Conservation (phyloP, 2,329 filamentous ascomycete species). For the Talaromyces sp. region DNA sequence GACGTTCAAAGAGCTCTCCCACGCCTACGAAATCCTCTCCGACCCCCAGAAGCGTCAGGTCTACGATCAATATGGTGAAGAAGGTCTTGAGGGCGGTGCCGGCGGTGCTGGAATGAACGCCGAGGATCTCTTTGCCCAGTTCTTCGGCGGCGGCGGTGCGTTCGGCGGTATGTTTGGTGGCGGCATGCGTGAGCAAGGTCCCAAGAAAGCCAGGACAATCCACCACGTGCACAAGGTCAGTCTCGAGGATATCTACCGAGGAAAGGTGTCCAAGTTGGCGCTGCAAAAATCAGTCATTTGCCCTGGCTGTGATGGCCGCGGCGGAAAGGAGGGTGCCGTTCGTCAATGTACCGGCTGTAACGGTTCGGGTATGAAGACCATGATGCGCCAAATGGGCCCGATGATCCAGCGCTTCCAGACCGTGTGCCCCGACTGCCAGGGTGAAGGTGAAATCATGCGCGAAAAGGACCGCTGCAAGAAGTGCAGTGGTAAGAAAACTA, state of each 20-base stretch:
- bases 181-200: conserved; percentile 73
- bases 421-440: conserved; percentile 95
- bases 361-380: conserved; percentile 96
- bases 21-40: conserved; percentile 91
- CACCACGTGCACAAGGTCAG: conserved; percentile 98
- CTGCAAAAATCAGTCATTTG: conserved; percentile 97
- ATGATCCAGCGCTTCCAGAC: conserved; percentile 99
- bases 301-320: conserved; percentile 85
- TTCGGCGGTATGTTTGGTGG: conserved; percentile 73
- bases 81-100: conserved; percentile 78
- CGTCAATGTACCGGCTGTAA: conserved; percentile 88
- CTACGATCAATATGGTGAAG: conserved; percentile 97
- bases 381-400: conserved; percentile 99
- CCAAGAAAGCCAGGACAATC: conserved; percentile 89
- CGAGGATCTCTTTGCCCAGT: conserved; percentile 93
- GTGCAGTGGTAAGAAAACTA: conserved; percentile 95
- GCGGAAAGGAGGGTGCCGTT: conserved; percentile 96
- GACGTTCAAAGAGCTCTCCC: conserved; percentile 97
- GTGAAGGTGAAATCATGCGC: conserved; percentile 92
- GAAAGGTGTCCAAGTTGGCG: conserved; percentile 95
- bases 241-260: conserved; percentile 94
- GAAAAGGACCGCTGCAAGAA: conserved; percentile 97
- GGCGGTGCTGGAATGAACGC: conserved; percentile 84
- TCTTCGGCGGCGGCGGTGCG: conserved; percentile 76
- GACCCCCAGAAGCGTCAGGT: conserved; percentile 85